A percentile compares a stretch with the other conserved stretches of the same genome.
These are phyloP conservation scores for Dalbergia oliveri DNA, from an alignment of 306 rosid genomes.

Conservation along the genomic window DNA sequence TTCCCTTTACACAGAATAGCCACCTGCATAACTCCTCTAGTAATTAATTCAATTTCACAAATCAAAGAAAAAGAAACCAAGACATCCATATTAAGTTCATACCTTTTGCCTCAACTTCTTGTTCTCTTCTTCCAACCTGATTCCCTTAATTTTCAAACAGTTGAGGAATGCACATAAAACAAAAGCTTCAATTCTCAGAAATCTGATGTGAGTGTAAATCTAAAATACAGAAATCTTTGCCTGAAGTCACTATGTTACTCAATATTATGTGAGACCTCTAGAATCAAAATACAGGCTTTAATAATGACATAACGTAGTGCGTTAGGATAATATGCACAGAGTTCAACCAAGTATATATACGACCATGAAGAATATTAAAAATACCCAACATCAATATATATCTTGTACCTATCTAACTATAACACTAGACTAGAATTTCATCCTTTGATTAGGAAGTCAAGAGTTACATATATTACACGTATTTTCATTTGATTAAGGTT, in stretches of 20 bases:
- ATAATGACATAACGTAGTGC: too few species aligned
- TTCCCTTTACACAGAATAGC: slow-evolving; percentile 19
- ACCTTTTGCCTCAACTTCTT: slow-evolving; percentile 46
- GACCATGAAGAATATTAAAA: neutral
- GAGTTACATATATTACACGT: neutral
- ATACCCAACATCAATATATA: too few species aligned
- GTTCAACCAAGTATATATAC: neutral
- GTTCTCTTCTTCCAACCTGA: slow-evolving; percentile 45
- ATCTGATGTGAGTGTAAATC: neutral
- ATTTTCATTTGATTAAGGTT: neutral
- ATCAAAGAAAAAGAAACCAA: neutral
- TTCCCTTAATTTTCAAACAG: slow-evolving; percentile 27
- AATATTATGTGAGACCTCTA: neutral
- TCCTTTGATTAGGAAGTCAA: neutral
- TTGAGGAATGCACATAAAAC: neutral
- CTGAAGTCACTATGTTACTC: neutral
- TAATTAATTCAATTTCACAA: neutral
- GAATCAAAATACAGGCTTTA: neutral
- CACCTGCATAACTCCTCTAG: slow-evolving; percentile 2
- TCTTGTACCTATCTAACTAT: neutral
- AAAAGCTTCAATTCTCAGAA: slow-evolving; percentile 22
- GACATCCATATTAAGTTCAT: neutral
- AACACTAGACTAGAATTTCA: neutral
- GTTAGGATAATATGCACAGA: neutral
- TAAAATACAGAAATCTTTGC: slow-evolving; percentile 3